These are phyloP conservation scores for Amanita pseudoporphyria DNA, from an alignment of 768 basidiomycete genomes.

Conservation along the genomic window DNA sequence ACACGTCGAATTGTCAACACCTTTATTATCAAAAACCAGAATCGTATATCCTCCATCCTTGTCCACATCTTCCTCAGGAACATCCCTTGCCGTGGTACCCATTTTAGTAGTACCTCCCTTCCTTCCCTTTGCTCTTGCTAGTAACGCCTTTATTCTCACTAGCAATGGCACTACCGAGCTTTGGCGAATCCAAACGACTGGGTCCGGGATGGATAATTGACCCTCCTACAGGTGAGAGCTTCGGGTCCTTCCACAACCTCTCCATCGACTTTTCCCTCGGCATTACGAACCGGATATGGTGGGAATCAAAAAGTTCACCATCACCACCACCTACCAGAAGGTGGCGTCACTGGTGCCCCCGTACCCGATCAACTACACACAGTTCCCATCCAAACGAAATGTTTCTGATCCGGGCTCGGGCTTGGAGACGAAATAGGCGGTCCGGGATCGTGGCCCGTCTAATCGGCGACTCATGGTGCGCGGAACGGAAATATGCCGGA, in stretches of 20 bases:
- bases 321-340: not conserved
- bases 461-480: too few relatives aligned
- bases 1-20: slow-evolving; percentile 65
- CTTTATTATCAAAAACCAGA: slow-evolving; percentile 79
- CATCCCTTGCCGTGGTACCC: not conserved
- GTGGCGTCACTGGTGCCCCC: not conserved
- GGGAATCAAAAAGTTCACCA: not conserved
- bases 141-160: slow-evolving; percentile 14
- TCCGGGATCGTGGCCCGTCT: too few relatives aligned
- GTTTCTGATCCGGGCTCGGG: not conserved
- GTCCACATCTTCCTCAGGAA: slow-evolving; percentile 5
- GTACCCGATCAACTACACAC: too few relatives aligned
- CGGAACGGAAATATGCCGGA: too few relatives aligned
- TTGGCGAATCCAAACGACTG: too few relatives aligned
- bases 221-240: slow-evolving; percentile 4
- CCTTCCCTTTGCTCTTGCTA: slow-evolving; percentile 2
- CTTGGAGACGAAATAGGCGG: too few relatives aligned
- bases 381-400: too few relatives aligned
- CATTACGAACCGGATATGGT: slow-evolving; percentile 1
- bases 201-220: too few relatives aligned
- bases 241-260: slow-evolving; percentile 4
- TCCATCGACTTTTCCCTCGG: not conserved
- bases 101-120: not conserved
- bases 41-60: slow-evolving; percentile 37
- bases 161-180: not conserved